Conservation (phyloP, 345 rosid species). For the Adansonia digitata region DNA sequence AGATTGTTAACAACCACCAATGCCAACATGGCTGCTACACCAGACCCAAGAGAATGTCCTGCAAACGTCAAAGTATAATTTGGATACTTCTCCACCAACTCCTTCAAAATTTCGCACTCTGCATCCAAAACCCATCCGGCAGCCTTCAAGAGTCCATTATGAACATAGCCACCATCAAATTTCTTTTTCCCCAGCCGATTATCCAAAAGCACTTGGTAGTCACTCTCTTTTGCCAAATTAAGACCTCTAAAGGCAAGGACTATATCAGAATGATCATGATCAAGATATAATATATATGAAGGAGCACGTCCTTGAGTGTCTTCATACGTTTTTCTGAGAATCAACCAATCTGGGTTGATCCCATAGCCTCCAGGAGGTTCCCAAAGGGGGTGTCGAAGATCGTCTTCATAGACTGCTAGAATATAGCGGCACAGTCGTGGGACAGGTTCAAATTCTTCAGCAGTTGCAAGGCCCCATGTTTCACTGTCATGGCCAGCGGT, state of each 20-base stretch:
- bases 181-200: constrained; percentile 76
- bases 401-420: constrained; percentile 89
- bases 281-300: constrained; percentile 71
- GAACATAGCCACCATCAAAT: constrained; percentile 92
- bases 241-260: constrained; percentile 80
- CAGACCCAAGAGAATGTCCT: constrained; percentile 95
- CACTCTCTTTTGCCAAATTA: constrained; percentile 87
- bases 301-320: constrained; percentile 80
- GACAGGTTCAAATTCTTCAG: constrained; percentile 81
- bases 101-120: constrained; percentile 68
- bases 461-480: constrained; percentile 83
- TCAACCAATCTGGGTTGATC: constrained; percentile 64
- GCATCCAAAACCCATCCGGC: constrained; percentile 79
- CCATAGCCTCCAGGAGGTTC: constrained; percentile 91
- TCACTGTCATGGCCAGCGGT: constrained; percentile 90
- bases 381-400: constrained; percentile 70
- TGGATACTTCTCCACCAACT: constrained; percentile 60
- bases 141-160: constrained; percentile 86
- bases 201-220: constrained; percentile 76
- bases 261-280: constrained; percentile 68
- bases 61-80: constrained; percentile 79
- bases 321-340: constrained; percentile 56
- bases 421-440: constrained; percentile 92
- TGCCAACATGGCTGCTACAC: constrained; percentile 84
- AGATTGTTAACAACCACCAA: constrained; percentile 59